Conservation (phyloP, 1,139 yeast genomes). For the Neolecta irregularis region DNA sequence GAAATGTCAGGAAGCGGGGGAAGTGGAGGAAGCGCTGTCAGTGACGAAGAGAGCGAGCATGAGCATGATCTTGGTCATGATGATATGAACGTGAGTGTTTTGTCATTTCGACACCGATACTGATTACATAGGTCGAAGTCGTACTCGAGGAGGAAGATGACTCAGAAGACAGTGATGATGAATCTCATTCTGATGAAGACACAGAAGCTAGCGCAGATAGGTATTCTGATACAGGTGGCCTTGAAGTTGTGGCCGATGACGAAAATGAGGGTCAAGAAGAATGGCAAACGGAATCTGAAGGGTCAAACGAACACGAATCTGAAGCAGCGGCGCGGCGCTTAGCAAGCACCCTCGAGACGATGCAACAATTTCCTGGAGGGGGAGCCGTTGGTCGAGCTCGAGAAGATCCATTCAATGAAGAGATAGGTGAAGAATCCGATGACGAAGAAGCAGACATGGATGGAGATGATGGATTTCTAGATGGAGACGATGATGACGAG, state of each 20-base stretch:
- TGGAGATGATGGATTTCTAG: conserved; percentile 11
- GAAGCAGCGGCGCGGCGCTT: too few relatives aligned
- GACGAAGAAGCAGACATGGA: conserved; percentile 18
- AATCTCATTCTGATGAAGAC: conserved; percentile 15
- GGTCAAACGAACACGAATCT: too few relatives aligned
- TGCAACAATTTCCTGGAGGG: too few relatives aligned
- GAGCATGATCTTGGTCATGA: conserved; percentile 25
- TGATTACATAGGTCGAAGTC: conserved; percentile 16
- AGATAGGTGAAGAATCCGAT: conserved; percentile 19
- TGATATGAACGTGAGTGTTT: conserved; percentile 19
- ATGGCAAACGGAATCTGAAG: conserved; percentile 2
- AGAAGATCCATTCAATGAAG: conserved; percentile 26
- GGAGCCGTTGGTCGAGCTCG: conserved; percentile 1
- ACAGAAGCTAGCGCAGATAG: conserved; percentile 16
- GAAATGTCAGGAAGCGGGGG: conserved; percentile 16
- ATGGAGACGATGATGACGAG: conserved; percentile 15
- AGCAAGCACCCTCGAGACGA: too few relatives aligned
- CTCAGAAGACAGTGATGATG: conserved; percentile 20
- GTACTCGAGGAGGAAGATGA: conserved; percentile 21
- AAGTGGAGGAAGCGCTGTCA: conserved; percentile 16
- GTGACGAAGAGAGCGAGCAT: conserved; percentile 23
- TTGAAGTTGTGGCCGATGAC: conserved; percentile 20
- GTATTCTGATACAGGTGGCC: conserved; percentile 18
- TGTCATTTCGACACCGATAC: background rate
- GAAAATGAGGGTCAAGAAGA: conserved; percentile 20